These are phyloP conservation scores for Coniosporium tulheliwenetii DNA, from an alignment of 2,329 filamentous ascomycete species.

Conservation along the genomic window DNA sequence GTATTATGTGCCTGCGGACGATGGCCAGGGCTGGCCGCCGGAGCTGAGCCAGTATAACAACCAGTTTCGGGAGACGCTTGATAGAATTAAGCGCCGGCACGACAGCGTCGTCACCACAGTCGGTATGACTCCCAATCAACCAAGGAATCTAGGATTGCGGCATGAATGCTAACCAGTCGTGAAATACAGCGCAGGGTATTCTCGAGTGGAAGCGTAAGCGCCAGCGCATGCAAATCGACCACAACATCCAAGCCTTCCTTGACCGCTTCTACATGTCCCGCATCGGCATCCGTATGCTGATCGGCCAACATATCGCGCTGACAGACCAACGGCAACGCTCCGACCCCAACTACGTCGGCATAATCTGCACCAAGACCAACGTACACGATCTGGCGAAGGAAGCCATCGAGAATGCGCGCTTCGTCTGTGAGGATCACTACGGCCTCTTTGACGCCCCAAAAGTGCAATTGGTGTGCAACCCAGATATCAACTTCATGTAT, in stretches of 20 bases:
- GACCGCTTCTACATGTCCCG: slow-evolving; percentile 99
- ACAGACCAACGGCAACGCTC: slow-evolving; percentile 82
- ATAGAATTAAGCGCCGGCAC: slow-evolving; percentile 90
- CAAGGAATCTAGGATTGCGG: no score
- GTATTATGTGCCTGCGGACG: slow-evolving; percentile 88
- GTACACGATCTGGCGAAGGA: slow-evolving; percentile 89
- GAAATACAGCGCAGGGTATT: slow-evolving; percentile 62
- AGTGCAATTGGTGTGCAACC: slow-evolving; percentile 89
- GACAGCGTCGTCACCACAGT: slow-evolving; percentile 97
- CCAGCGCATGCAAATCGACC: slow-evolving; percentile 96
- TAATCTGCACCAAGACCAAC: slow-evolving; percentile 98
- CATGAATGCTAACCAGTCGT: no score
- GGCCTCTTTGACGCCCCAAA: slow-evolving; percentile 93
- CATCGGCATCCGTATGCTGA: slow-evolving; percentile 97
- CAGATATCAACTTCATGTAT: slow-evolving; percentile 96
- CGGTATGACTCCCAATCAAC: slow-evolving; percentile 13
- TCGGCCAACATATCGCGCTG: slow-evolving; percentile 93
- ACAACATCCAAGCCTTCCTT: slow-evolving; percentile 92
- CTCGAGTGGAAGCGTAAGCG: slow-evolving; percentile 94
- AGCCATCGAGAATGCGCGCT: slow-evolving; percentile 96
- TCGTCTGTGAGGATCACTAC: slow-evolving; percentile 97
- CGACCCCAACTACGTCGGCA: slow-evolving; percentile 90
- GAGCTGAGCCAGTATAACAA: slow-evolving; percentile 91
- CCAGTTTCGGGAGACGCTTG: slow-evolving; percentile 72
- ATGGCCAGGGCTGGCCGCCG: slow-evolving; percentile 77